phyloP scores from a whole-genome alignment of 1,139 yeast genomes.

The Wickerhamiella infanticola region DNA sequence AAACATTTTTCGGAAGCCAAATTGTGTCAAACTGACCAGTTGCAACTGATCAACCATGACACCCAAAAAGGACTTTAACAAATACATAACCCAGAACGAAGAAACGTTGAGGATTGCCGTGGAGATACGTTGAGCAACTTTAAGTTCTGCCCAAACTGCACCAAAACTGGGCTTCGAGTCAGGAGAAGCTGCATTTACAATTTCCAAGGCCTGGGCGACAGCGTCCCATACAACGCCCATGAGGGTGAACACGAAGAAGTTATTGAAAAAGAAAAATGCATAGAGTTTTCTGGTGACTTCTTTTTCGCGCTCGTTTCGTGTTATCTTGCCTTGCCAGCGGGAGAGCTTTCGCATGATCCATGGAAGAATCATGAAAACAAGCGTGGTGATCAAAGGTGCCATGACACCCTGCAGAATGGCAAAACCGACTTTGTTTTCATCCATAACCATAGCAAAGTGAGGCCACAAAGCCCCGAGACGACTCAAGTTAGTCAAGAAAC shows the following conservation, averaged over 20 bases:
- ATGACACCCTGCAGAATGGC: conserved; percentile 28
- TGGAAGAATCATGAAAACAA: conserved; percentile 25
- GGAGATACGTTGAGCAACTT: conserved; percentile 22
- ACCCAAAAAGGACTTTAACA: conserved; percentile 24
- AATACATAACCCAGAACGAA: conserved; percentile 30
- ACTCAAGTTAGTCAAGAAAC: conserved; percentile 25
- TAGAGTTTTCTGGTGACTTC: conserved; percentile 27
- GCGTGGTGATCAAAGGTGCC: conserved; percentile 25
- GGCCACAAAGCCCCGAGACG: conserved; percentile 26
- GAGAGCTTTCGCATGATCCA: conserved; percentile 25
- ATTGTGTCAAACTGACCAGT: conserved; percentile 19
- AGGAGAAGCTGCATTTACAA: conserved; percentile 13
- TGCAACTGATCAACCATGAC: conserved; percentile 24
- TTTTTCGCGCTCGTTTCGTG: conserved; percentile 26
- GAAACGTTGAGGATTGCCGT: conserved; percentile 27
- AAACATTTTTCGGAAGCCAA: conserved; percentile 17
- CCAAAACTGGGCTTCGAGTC: conserved; percentile 12
- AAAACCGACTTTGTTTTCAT: conserved; percentile 19
- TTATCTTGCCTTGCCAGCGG: conserved; percentile 26
- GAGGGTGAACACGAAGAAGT: conserved; percentile 25
- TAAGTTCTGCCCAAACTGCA: conserved; percentile 17
- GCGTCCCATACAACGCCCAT: conserved; percentile 28
- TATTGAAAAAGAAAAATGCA: conserved; percentile 27
- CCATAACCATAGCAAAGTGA: conserved; percentile 20
- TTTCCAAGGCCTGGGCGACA: conserved; percentile 21